Evolutionary conservation across 345 rosid species (phyloP), one percentile per base, ranked within the genome.

Genomic region (Eucalyptus virginea): DNA sequence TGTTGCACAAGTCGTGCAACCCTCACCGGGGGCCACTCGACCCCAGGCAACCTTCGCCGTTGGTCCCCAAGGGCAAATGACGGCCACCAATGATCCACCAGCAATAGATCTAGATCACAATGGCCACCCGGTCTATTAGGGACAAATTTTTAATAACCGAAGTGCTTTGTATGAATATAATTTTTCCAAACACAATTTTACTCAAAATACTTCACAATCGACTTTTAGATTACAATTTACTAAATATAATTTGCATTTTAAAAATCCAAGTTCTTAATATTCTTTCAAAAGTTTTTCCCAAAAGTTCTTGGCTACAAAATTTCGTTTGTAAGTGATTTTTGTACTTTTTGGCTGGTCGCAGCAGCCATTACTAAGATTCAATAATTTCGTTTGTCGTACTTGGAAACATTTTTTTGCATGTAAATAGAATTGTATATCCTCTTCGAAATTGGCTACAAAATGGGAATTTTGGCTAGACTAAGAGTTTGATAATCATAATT

Each of bases 11-110:
- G 54, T 51, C 2, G 0, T 0, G 4, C 54, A 51, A 51, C 1
- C 54, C 23, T 51, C 9, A 0, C 54, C 2, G 0, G 0, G 54
- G 54, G 54, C 8, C 23, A 18, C 54, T 0, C 2, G 0, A 51
- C 54, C 54, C 54, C 0, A 51, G 9, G 23, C 1, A 0, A 18
- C 23, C 54, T 51, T 51, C 1, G 1, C 0, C 1, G 0, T 2
- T 51, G 54, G 23, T 51, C 23, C 52, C 9, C 4, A 16, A 6
- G 52, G 52, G 52, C 7, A 50, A 3, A 16, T 50, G 54, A 18
- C 4, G 2, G 4, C 54, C 54, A 1, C 54, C 23, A 3, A 51
- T 23, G 0, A 18, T 51, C 54, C 23, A 18, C 2, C 1, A 0
- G 4, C 0, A 0, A 51, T 0, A 18, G 4, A 51, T 51, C 23